Evolutionary conservation across 345 rosid genomes (phyloP), one percentile per base, ranked within the genome.

Genomic region (Excoecaria agallocha): DNA sequence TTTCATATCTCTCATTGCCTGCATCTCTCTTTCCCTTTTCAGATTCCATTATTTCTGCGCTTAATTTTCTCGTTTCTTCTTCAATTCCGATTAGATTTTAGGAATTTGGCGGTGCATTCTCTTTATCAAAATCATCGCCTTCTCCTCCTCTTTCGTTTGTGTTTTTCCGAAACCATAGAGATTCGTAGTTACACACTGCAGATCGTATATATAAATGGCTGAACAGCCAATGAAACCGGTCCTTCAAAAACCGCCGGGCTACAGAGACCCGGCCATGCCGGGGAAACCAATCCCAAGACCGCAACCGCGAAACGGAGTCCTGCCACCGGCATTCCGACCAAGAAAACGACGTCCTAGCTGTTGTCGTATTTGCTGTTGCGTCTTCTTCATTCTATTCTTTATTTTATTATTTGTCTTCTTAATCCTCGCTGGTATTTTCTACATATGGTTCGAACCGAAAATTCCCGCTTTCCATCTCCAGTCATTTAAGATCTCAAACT

Each of bases 391-490:
- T 5, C 43, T 82, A 43, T 11, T 80, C 0, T 12, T 85, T 5
- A 62, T 85, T 65, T 19, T 86, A 8, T 6, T 85, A 69, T 50
- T 89, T 83, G 52, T 89, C 58, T 6, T 89, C 56, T 9, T 83
- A 1, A 22, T 88, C 22, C 58, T 62, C 46, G 68, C 68, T 6
- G 89, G 78, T 0, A 5, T 87, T 38, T 84, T 93, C 81, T 93
- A 85, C 87, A 81, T 95, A 75, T 95, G 94, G 95, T 89, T 80
- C 80, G 85, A 91, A 77, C 99, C 99, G 0, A 87, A 87, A 72
- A 74, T 81, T 43, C 99, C 99, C 0, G 73, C 76, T 1, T 87
- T 91, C 77, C 89, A 81, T 83, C 83, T 95, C 83, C 81, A 82
- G 66, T 91, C 97, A 0, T 78, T 89, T 79, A 83, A 82, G 57